Evolutionary conservation across 2,329 filamentous ascomycete genomes (phyloP), one percentile per base, ranked within the genome.

Genomic region (Sarocladium brachiariae): DNA sequence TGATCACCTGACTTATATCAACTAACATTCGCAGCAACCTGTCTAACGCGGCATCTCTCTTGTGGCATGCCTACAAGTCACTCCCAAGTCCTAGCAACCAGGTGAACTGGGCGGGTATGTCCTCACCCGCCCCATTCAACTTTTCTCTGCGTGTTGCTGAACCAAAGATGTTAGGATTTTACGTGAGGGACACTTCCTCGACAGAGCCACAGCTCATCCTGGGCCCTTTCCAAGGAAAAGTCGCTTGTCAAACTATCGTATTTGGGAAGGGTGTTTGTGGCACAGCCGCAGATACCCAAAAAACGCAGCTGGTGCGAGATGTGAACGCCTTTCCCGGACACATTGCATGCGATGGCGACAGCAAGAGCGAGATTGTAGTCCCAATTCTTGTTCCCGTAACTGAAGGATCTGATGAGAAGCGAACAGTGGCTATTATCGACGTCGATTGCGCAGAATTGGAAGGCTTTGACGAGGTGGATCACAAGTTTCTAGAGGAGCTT

Each of bases 51-150:
- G 82, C 88, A 7, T 83, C 87, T 3, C 75, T 92, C 24, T 73
- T 92, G 55, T 92, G 87, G 84, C 86, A 93, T 61, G 86, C 84
- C 3, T 87, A 85, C 62, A 84, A 87, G 63, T 87, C 86, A 8
- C 73, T 92, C 13, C 77, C 81, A 1, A 65, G 72, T 0, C 86
- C 87, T 1, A 84, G 80, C 49, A 77, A 70, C 34, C 68, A 79
- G 14, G 85, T 89, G 19, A 92, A 93, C 67, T 93, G 88, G 88
- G 82, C 86, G 41, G 82, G 81, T 83, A 65, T 34, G 65, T 52
- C 25, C 64, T 52, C 25, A 48, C 37, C n/a, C n/a, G n/a, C n/a
- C n/a, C n/a, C n/a, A n/a, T n/a, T n/a, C 24, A 34, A 30, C 37
- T 7, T n/a, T 7, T 14, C 39, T 18, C 9, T n/a, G 9, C 21